These are phyloP conservation scores for Stylonectria norvegica DNA, from an alignment of 2,329 filamentous ascomycete genomes.

Conservation along the genomic window DNA sequence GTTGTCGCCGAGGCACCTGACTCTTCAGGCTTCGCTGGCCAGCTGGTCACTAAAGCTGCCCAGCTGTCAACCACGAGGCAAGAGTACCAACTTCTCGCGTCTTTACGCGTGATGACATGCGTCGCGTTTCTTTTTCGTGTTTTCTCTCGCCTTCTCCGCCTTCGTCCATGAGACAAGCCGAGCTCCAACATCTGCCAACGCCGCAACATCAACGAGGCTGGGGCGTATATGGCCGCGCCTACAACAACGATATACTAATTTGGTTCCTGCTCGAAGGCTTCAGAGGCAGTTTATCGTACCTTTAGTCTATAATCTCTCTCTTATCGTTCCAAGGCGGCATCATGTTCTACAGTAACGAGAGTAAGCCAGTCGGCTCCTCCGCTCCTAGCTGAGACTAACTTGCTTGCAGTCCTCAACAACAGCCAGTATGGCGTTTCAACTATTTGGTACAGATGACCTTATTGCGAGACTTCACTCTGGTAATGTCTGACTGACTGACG, in stretches of 20 bases:
- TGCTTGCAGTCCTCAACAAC: constrained; percentile 67
- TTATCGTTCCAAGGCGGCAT: constrained; percentile 1
- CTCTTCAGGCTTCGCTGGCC: constrained; percentile 1
- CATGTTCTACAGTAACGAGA: constrained; percentile 97
- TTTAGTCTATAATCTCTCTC: background rate
- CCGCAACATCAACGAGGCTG: constrained; percentile 4
- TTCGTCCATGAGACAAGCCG: constrained; percentile 6
- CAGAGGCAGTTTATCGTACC: too few relatives aligned
- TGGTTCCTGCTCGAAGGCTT: too few relatives aligned
- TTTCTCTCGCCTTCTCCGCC: constrained; percentile 2
- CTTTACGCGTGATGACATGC: constrained; percentile 6
- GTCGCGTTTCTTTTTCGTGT: constrained; percentile 6
- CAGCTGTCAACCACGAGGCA: background rate
- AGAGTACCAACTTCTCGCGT: background rate
- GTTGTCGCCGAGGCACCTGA: background rate
- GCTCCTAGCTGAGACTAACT: constrained; percentile 21
- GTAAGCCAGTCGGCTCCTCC: constrained; percentile 47
- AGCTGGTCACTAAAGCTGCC: constrained; percentile 1
- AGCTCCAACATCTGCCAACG: constrained; percentile 9
- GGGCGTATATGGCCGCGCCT: background rate
- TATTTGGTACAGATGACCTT: constrained; percentile 90
- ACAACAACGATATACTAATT: constrained; percentile 1
- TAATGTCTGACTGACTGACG: constrained; percentile 8
- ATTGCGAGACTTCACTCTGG: too few relatives aligned
- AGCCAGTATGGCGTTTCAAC: constrained; percentile 90